A percentile compares a stretch with the other conserved stretches of the same genome.
These are phyloP conservation scores for Suhomyces kilbournensis DNA, from an alignment of 805 yeast species.

Conservation along the genomic window DNA sequence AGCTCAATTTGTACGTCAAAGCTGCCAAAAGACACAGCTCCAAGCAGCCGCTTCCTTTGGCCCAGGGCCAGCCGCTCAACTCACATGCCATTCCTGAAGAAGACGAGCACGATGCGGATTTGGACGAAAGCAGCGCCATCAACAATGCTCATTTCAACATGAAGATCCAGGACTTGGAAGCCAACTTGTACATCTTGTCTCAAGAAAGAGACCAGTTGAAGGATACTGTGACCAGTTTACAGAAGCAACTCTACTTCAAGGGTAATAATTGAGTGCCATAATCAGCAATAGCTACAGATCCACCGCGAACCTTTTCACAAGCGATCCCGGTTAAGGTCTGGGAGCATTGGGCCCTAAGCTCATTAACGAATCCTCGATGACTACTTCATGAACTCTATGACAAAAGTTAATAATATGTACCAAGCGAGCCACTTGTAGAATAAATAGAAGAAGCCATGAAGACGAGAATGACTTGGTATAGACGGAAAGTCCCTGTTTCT, in stretches of 20 bases:
- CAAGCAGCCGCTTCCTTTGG: slow-evolving; percentile 24
- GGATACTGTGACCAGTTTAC: slow-evolving; percentile 54
- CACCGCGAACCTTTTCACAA: neutral
- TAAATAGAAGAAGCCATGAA: too few species aligned
- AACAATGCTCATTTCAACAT: slow-evolving; percentile 61
- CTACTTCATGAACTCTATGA: neutral
- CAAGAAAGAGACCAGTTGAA: slow-evolving; percentile 82
- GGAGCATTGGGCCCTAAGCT: neutral
- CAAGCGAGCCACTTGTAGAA: too few species aligned
- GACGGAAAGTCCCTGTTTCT: too few species aligned
- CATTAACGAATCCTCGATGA: neutral
- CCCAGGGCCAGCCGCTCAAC: slow-evolving; percentile 12
- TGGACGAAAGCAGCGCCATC: slow-evolving; percentile 16
- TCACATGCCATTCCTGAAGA: slow-evolving; percentile 9
- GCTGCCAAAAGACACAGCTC: slow-evolving; percentile 37
- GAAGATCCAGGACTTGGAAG: slow-evolving; percentile 78
- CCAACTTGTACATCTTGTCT: slow-evolving; percentile 73
- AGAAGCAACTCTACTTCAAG: slow-evolving; percentile 49
- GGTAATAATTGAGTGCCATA: slow-evolving; percentile 2
- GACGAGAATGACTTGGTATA: too few species aligned
- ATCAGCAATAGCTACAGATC: too few species aligned
- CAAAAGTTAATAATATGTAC: neutral
- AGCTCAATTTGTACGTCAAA: slow-evolving; percentile 52
- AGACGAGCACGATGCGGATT: slow-evolving; percentile 26
- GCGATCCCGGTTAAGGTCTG: neutral